These are phyloP conservation scores for Thecaphora thlaspeos DNA, from an alignment of 1,284 basidiomycete species.

Conservation along the genomic window DNA sequence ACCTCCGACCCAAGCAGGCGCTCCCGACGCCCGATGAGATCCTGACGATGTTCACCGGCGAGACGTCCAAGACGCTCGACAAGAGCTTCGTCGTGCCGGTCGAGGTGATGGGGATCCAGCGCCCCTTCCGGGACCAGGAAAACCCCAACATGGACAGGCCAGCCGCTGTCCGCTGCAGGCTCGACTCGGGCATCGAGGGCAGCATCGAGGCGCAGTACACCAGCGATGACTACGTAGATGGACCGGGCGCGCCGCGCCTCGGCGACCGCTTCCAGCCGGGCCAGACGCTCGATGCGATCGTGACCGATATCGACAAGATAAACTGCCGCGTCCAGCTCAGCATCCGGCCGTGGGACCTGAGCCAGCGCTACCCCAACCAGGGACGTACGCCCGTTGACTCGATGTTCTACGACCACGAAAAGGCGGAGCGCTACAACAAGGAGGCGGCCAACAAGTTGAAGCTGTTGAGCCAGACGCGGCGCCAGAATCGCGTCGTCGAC, in stretches of 20 bases:
- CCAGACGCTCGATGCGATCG: slow-evolving; percentile 77
- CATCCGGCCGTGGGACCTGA: slow-evolving; percentile 70
- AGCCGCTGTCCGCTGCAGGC: slow-evolving; percentile 66
- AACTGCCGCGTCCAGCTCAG: slow-evolving; percentile 76
- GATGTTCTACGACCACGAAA: slow-evolving; percentile 69
- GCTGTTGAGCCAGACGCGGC: slow-evolving; percentile 69
- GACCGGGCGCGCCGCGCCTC: slow-evolving; percentile 36
- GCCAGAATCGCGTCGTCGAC: slow-evolving; percentile 76
- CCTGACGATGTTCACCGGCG: slow-evolving; percentile 91
- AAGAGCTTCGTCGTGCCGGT: slow-evolving; percentile 82
- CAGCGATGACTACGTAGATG: slow-evolving; percentile 37
- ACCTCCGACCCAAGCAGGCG: slow-evolving; percentile 71
- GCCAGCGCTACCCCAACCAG: slow-evolving; percentile 68
- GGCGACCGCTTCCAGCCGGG: slow-evolving; percentile 59
- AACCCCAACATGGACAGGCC: slow-evolving; percentile 22
- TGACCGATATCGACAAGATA: slow-evolving; percentile 70
- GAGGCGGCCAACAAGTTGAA: slow-evolving; percentile 77
- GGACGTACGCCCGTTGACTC: slow-evolving; percentile 68
- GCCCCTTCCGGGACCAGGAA: slow-evolving; percentile 40
- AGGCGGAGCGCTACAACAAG: slow-evolving; percentile 71
- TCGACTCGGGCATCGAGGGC: slow-evolving; percentile 79
- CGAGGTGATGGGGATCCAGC: slow-evolving; percentile 66
- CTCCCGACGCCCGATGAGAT: slow-evolving; percentile 75
- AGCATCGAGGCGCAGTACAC: slow-evolving; percentile 47
- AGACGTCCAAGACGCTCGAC: slow-evolving; percentile 76